Conservation (phyloP, 78 protist species). For the Guillardia theta region DNA sequence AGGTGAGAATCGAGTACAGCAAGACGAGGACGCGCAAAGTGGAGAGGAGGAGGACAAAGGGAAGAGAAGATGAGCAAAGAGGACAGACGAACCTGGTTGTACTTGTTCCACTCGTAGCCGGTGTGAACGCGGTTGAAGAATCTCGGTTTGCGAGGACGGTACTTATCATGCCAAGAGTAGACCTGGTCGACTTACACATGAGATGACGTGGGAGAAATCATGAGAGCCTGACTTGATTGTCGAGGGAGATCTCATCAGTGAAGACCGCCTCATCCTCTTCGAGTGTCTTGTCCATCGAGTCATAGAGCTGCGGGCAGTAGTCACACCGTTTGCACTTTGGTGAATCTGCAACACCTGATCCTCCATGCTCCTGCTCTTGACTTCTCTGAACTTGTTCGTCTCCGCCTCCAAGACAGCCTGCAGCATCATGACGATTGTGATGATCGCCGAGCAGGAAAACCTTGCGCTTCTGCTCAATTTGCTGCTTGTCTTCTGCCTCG, state of each 20-base stretch:
- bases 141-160: slow-evolving; percentile 67
- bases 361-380: neutral
- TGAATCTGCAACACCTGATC: neutral
- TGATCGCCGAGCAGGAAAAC: neutral
- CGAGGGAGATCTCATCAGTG: slow-evolving; percentile 42
- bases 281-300: neutral
- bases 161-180: slow-evolving; percentile 87
- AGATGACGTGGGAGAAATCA: too few relatives aligned
- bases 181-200: too few relatives aligned
- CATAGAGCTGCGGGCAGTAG: neutral
- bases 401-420: neutral
- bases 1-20: slow-evolving; percentile 61
- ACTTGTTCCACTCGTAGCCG: slow-evolving; percentile 59
- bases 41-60: slow-evolving; percentile 94
- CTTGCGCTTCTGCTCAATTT: neutral
- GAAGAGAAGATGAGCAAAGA: too few relatives aligned
- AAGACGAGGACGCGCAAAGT: slow-evolving; percentile 98
- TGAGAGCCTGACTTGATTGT: too few relatives aligned
- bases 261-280: neutral
- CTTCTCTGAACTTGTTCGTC: neutral
- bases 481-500: neutral
- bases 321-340: too few relatives aligned
- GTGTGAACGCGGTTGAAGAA: slow-evolving; percentile 53
- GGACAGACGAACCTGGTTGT: slow-evolving; percentile 90
- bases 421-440: too few relatives aligned